Conservation (phyloP, 176 grass and related monocot genomes). For the Bromus sterilis region DNA sequence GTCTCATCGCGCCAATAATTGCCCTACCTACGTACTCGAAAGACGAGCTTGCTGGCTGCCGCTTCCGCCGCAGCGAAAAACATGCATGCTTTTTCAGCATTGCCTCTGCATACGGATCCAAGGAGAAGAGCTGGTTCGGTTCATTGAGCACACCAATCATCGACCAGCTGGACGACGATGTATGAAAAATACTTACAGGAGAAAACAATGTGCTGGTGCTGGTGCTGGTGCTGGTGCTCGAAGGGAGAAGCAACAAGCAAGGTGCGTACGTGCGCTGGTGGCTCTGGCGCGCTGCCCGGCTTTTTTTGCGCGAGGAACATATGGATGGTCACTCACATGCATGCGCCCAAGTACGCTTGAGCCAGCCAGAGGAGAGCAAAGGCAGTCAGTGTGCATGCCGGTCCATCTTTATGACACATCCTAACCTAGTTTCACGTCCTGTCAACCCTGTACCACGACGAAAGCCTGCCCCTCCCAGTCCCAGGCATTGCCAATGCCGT, state of each 20-base stretch:
- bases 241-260: neutral
- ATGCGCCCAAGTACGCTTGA: constrained; percentile 22
- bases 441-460: constrained; percentile 31
- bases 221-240: neutral
- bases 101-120: too few species aligned
- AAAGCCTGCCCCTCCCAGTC: constrained; percentile 14
- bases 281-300: neutral
- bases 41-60: neutral
- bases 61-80: neutral
- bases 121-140: neutral
- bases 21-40: neutral
- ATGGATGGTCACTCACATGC: constrained; percentile 32
- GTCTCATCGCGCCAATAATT: neutral
- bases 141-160: constrained; percentile 13
- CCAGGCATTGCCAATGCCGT: neutral
- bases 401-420: constrained; percentile 15
- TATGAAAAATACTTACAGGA: neutral
- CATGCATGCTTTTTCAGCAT: neutral
- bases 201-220: neutral
- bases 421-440: constrained; percentile 48
- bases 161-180: neutral
- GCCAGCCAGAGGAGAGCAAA: neutral
- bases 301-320: constrained; percentile 38
- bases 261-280: neutral
- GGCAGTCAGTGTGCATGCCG: neutral